Evolutionary conservation across 768 basidiomycete genomes (phyloP).

Genomic region (Leccinum pellstonianum): DNA sequence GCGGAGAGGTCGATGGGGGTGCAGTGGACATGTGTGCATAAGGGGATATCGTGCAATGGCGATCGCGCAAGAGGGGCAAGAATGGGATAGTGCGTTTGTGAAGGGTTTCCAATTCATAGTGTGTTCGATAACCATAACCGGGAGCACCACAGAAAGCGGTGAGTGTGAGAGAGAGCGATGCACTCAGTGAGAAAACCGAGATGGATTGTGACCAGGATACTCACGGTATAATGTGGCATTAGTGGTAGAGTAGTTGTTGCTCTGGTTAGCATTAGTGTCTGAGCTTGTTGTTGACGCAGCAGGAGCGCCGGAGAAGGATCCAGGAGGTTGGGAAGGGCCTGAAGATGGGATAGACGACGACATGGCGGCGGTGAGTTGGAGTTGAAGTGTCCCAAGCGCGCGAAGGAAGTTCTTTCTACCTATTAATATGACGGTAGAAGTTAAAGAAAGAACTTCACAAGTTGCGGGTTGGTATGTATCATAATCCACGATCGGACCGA

Average conservation of each 20-base stretch:
- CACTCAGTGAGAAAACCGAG: slow-evolving; percentile 21
- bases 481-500: not conserved
- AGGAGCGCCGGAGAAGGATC: not conserved
- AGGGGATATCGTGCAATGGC: not conserved
- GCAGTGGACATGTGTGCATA: slow-evolving; percentile 3
- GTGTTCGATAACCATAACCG: not conserved
- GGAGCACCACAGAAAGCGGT: not conserved
- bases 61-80: slow-evolving; percentile 4
- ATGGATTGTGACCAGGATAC: slow-evolving; percentile 4
- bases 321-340: not conserved
- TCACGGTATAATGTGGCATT: slow-evolving; percentile 33
- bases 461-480: slow-evolving; percentile 1
- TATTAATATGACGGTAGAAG: slow-evolving; percentile 22
- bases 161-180: slow-evolving; percentile 10
- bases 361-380: slow-evolving; percentile 8
- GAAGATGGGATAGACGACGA: slow-evolving; percentile 4
- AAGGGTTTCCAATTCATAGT: not conserved
- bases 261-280: not conserved
- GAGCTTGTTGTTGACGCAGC: not conserved
- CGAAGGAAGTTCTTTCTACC: not conserved
- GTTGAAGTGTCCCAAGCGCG: slow-evolving; percentile 1
- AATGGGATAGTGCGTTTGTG: not conserved
- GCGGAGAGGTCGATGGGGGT: not conserved
- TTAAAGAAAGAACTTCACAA: not conserved
- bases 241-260: not conserved